phyloP scores from a whole-genome alignment of 805 yeast species.

The Candida khao-thaluensis region DNA sequence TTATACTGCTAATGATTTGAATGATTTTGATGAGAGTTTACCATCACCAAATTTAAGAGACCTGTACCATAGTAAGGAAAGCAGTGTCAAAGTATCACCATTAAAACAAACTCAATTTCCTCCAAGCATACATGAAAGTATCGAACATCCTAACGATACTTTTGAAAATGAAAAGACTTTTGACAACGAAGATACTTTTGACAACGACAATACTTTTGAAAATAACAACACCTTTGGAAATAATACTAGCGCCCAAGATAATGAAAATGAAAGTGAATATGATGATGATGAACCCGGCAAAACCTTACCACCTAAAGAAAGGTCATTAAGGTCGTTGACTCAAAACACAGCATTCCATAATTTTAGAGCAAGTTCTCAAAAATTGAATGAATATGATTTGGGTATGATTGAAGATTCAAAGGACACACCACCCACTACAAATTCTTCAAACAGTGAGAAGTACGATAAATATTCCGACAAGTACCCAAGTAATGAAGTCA shows the following conservation, averaged over 20 bases:
- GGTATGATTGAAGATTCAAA: slow-evolving; percentile 6
- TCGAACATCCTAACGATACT: background rate
- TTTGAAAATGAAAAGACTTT: slow-evolving; percentile 1
- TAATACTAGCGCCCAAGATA: too few species aligned
- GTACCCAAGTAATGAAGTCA: background rate
- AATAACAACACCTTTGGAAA: too few species aligned
- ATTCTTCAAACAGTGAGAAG: background rate
- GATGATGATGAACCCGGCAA: slow-evolving; percentile 10
- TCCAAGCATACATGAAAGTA: background rate
- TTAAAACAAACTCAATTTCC: slow-evolving; percentile 4
- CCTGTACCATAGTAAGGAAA: slow-evolving; percentile 11
- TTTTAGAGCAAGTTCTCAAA: slow-evolving; percentile 20
- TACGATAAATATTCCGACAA: background rate
- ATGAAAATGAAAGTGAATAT: slow-evolving; percentile 10
- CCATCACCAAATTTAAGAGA: slow-evolving; percentile 16
- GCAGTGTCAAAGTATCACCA: slow-evolving; percentile 8
- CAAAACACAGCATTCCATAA: slow-evolving; percentile 39
- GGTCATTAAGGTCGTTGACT: slow-evolving; percentile 26
- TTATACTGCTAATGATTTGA: slow-evolving; percentile 23
- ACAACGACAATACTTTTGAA: background rate
- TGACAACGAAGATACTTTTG: background rate
- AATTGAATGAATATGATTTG: slow-evolving; percentile 6
- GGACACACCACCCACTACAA: slow-evolving; percentile 5
- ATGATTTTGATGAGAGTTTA: slow-evolving; percentile 7
- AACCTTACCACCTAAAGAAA: slow-evolving; percentile 16